A percentile compares a stretch with the other conserved stretches of the same genome.
Conservation (phyloP, 2,329 filamentous ascomycete species). For the Elsinoe batatas region DNA sequence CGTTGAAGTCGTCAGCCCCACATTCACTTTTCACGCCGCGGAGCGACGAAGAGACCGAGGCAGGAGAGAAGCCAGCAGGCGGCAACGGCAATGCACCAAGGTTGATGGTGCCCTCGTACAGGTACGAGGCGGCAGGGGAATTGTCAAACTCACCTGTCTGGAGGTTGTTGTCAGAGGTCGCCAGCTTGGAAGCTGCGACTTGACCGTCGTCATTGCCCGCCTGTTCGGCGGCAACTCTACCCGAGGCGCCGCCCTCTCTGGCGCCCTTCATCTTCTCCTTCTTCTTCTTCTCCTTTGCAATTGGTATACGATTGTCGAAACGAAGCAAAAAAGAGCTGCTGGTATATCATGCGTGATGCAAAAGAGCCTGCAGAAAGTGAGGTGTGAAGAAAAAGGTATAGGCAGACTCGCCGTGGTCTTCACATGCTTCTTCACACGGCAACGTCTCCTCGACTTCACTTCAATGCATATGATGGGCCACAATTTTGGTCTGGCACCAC, state of each 20-base stretch:
- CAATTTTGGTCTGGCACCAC: no score
- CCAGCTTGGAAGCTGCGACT: conserved; percentile 8
- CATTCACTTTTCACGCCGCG: conserved; percentile 2
- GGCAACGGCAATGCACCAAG: background rate
- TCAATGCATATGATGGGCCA: no score
- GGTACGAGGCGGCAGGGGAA: conserved; percentile 5
- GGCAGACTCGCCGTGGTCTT: background rate
- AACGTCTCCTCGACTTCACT: no score
- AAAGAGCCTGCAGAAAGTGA: background rate
- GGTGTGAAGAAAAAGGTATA: background rate
- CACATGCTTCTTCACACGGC: background rate
- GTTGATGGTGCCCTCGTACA: background rate
- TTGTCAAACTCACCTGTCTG: background rate
- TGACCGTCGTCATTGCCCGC: conserved; percentile 10
- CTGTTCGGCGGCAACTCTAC: conserved; percentile 2
- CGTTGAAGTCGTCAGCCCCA: background rate
- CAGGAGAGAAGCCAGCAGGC: background rate
- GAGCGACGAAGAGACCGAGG: background rate
- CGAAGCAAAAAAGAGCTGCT: background rate
- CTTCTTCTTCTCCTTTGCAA: background rate
- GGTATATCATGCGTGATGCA: background rate
- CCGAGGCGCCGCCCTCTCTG: background rate
- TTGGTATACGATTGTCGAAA: background rate
- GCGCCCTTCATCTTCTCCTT: background rate
- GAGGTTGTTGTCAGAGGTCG: conserved; percentile 8